These are phyloP conservation scores for Haematococcus lacustris DNA, from an alignment of 139 green algal species.

Conservation along the genomic window DNA sequence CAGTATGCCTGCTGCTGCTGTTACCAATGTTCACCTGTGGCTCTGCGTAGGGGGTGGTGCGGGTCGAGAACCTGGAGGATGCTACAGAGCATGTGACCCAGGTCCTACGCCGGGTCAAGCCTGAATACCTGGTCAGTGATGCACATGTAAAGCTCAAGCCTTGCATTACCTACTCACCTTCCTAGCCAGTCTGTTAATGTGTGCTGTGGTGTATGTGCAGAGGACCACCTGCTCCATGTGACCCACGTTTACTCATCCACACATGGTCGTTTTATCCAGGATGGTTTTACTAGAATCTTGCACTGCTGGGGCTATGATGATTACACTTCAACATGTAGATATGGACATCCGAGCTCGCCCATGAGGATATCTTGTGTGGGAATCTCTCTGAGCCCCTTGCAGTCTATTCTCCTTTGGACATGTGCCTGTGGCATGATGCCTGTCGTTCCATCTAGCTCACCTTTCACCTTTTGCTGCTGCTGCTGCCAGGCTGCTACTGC, in stretches of 20 bases:
- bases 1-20: too few species aligned
- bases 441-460: too few species aligned
- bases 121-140: slow-evolving; percentile 72
- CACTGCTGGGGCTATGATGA: slow-evolving; percentile 26
- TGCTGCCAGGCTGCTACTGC: too few species aligned
- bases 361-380: slow-evolving; percentile 44
- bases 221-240: too few species aligned
- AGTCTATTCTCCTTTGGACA: too few species aligned
- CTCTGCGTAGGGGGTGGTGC: slow-evolving; percentile 83
- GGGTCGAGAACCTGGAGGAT: slow-evolving; percentile 89
- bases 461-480: too few species aligned
- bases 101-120: slow-evolving; percentile 76
- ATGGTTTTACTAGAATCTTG: too few species aligned
- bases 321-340: slow-evolving; percentile 38
- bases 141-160: not conserved
- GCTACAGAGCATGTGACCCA: slow-evolving; percentile 71
- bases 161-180: not conserved
- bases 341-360: slow-evolving; percentile 44
- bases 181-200: not conserved
- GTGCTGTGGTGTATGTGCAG: too few species aligned
- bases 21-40: too few species aligned
- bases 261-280: too few species aligned
- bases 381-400: slow-evolving; percentile 67
- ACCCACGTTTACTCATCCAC: too few species aligned
- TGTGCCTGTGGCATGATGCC: not conserved